Conservation (phyloP, 2,329 filamentous ascomycete species). For the Fusarium compactum region DNA sequence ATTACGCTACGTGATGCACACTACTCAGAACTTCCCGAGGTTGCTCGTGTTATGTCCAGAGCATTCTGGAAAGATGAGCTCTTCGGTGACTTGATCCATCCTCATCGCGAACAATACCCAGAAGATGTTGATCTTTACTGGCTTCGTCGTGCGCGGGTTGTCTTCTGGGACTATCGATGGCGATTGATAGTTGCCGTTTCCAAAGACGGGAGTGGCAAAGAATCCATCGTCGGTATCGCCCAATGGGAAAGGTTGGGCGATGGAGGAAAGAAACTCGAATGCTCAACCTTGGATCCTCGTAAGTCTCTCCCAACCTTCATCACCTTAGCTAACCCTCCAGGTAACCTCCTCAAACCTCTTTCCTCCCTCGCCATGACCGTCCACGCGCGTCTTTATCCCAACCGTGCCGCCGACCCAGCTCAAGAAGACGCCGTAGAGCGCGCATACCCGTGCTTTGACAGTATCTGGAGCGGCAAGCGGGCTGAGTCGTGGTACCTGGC, state of each 20-base stretch:
- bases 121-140: constrained; percentile 50
- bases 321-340: constrained; percentile 1
- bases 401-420: constrained; percentile 21
- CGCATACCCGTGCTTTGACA: constrained; percentile 32
- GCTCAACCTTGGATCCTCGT: constrained; percentile 30
- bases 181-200: constrained; percentile 47
- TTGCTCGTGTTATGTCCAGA: constrained; percentile 48
- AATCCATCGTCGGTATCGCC: constrained; percentile 30
- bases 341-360: constrained; percentile 36
- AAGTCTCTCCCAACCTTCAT: background rate
- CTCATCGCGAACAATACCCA: constrained; percentile 50
- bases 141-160: constrained; percentile 45
- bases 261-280: constrained; percentile 28
- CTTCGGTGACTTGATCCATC: constrained; percentile 52
- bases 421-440: constrained; percentile 34
- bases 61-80: constrained; percentile 53
- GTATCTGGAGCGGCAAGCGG: constrained; percentile 38
- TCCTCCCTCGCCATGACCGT: constrained; percentile 28
- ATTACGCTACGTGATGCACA: constrained; percentile 30
- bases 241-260: constrained; percentile 41
- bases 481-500: constrained; percentile 54
- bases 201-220: constrained; percentile 26
- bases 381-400: constrained; percentile 20
- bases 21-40: constrained; percentile 45
- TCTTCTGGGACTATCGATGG: constrained; percentile 48